A percentile compares a stretch with the other conserved stretches of the same genome.
phyloP scores from a whole-genome alignment of 2,329 filamentous ascomycete genomes.

The Aspergillus aculeatus region DNA sequence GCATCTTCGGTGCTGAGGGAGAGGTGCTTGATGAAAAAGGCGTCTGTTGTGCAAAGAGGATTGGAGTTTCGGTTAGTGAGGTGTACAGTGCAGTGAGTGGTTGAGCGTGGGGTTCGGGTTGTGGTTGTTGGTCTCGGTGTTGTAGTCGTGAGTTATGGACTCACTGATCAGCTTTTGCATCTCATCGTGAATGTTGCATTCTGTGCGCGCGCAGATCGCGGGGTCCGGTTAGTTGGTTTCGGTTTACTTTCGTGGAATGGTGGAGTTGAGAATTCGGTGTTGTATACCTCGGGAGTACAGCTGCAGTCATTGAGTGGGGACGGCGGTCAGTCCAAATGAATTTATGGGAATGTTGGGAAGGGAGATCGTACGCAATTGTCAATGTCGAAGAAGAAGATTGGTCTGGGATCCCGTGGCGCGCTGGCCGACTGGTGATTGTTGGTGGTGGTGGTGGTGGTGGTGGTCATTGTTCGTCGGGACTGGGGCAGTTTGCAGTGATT shows the following conservation, averaged over 20 bases:
- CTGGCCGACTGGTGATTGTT: constrained; percentile 8
- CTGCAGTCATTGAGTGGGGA: constrained; percentile 31
- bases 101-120: not conserved
- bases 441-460: constrained; percentile 12
- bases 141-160: constrained; percentile 17
- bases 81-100: too few species aligned
- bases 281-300: constrained; percentile 77
- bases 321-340: constrained; percentile 14
- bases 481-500: not conserved
- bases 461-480: constrained; percentile 23
- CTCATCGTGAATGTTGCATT: constrained; percentile 76
- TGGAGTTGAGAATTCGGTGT: constrained; percentile 24
- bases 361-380: constrained; percentile 76
- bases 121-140: not conserved
- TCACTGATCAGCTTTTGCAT: constrained; percentile 78
- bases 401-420: constrained; percentile 41
- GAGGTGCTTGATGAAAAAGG: constrained; percentile 68
- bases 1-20: constrained; percentile 74
- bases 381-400: constrained; percentile 81
- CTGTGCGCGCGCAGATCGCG: constrained; percentile 41
- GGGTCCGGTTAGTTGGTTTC: too few species aligned
- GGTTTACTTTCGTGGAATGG: too few species aligned
- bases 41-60: constrained; percentile 40
- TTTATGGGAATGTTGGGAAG: not conserved
- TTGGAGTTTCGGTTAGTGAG: too few species aligned